Percentiles rank a stretch among this genome's conserved stretches.
phyloP scores from a whole-genome alignment of 2,329 filamentous ascomycete genomes.

The Calonectria pseudoreteaudii region DNA sequence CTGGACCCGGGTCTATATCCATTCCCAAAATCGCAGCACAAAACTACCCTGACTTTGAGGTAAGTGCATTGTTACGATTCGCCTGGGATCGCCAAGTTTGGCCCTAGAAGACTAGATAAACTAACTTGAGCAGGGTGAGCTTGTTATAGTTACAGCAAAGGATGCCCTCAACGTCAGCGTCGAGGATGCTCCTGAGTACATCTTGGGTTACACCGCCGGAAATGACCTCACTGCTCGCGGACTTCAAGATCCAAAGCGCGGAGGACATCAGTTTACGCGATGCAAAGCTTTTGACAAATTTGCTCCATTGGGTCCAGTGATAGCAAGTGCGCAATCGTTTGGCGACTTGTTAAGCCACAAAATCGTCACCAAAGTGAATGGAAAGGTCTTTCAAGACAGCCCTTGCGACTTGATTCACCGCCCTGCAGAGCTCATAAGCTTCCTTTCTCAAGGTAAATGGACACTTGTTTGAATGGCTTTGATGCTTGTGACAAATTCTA shows the following conservation, averaged over 20 bases:
- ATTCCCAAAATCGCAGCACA: neutral
- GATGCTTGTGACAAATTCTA: neutral
- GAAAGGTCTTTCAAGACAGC: neutral
- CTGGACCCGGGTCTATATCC: neutral
- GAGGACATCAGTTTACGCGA: neutral
- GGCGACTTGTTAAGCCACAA: neutral
- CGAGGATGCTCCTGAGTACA: neutral
- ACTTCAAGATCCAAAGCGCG: neutral
- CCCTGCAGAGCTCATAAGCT: neutral
- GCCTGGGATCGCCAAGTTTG: too few species aligned
- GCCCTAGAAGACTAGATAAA: too few species aligned
- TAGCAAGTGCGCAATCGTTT: neutral
- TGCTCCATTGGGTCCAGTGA: neutral
- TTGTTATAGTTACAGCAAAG: neutral
- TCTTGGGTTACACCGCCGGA: neutral
- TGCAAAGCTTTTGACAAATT: neutral
- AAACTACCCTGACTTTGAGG: neutral
- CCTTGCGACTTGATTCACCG: neutral
- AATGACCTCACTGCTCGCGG: neutral
- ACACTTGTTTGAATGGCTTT: neutral
- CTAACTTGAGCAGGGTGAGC: neutral
- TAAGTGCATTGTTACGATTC: too few species aligned
- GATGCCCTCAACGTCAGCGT: neutral
- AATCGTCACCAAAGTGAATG: neutral
- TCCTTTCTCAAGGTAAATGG: neutral